Evolutionary conservation across 2,329 filamentous ascomycete genomes (phyloP).

Genomic region (Karstenula rhodostoma): DNA sequence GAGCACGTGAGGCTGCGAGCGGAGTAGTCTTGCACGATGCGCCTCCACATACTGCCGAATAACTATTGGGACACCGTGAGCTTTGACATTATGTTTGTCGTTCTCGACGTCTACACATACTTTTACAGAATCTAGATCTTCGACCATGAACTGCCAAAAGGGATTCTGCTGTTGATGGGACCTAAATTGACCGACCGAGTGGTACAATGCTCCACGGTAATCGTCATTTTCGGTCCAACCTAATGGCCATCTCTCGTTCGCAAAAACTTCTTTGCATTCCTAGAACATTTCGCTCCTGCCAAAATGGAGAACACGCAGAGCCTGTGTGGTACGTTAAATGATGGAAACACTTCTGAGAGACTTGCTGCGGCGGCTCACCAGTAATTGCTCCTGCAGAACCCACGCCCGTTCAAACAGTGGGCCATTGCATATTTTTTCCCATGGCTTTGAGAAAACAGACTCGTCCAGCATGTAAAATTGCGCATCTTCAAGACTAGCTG

Average conservation of each 20-base stretch:
- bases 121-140: not conserved
- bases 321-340: not conserved
- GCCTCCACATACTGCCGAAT: not conserved
- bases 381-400: constrained; percentile 8
- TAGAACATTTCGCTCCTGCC: not conserved
- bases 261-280: constrained; percentile 5
- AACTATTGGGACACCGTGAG: not conserved
- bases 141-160: constrained; percentile 4
- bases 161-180: not conserved
- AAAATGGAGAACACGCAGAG: constrained; percentile 6
- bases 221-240: not conserved
- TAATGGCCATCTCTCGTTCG: not conserved
- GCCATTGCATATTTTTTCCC: not conserved
- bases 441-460: not conserved
- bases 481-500: not conserved
- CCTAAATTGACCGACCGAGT: not conserved
- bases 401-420: constrained; percentile 1
- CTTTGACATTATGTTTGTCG: not conserved
- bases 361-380: not conserved
- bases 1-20: not conserved
- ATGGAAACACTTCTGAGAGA: not conserved
- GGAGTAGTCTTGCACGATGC: constrained; percentile 2
- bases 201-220: not conserved
- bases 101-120: not conserved
- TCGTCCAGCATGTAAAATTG: not conserved